Percentiles rank a stretch among this genome's conserved stretches.
Evolutionary conservation across 345 rosid species (phyloP).

Genomic region (Citrus trifoliata): DNA sequence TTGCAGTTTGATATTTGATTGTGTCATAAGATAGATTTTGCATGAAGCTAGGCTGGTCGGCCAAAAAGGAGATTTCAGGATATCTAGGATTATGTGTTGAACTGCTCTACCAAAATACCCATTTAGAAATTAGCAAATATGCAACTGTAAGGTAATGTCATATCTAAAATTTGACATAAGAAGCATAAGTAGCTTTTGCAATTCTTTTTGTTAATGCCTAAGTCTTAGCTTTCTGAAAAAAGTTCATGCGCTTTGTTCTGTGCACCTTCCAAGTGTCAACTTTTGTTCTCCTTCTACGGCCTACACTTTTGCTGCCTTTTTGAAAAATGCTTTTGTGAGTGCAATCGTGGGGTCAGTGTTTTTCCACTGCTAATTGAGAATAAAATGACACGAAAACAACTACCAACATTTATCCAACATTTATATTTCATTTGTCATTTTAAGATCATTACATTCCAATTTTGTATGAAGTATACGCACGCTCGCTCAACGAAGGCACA

Average conservation of each 20-base stretch:
- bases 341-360: conserved; percentile 28
- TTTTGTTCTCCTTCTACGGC: conserved; percentile 18
- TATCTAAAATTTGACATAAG: conserved; percentile 13
- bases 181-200: conserved; percentile 1
- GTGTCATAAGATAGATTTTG: neutral
- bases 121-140: neutral
- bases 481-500: neutral
- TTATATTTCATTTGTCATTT: neutral
- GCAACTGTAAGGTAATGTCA: neutral
- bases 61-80: neutral
- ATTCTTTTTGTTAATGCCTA: neutral
- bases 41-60: neutral
- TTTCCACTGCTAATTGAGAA: neutral
- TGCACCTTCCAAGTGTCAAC: conserved; percentile 34
- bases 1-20: too few species aligned
- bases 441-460: neutral
- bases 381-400: neutral
- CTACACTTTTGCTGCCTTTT: conserved; percentile 21
- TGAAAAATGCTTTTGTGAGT: conserved; percentile 15
- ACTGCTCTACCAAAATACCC: neutral
- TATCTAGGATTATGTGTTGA: neutral
- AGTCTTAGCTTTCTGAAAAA: conserved; percentile 18
- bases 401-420: neutral
- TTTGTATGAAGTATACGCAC: neutral
- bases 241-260: conserved; percentile 33